Evolutionary conservation across 2,329 filamentous ascomycete genomes (phyloP).

Genomic region (Arthrobotrys musiformis): DNA sequence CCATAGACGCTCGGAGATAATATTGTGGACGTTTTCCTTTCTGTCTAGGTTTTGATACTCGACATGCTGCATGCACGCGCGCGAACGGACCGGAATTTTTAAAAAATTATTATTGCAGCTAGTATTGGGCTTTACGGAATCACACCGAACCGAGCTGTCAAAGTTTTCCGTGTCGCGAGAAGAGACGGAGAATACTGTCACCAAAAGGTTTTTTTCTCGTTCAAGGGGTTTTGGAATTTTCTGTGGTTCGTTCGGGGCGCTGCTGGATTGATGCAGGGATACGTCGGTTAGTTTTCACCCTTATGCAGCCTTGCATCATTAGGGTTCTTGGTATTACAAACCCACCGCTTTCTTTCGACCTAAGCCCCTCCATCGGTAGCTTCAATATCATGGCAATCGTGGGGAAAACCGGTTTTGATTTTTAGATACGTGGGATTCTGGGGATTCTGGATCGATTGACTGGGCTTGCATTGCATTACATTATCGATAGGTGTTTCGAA

Average conservation of each 20-base stretch:
- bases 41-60: background rate
- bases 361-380: too few relatives aligned
- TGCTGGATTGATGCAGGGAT: conserved; percentile 24
- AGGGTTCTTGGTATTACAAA: conserved; percentile 20
- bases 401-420: conserved; percentile 1
- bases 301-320: conserved; percentile 51
- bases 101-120: background rate
- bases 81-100: background rate
- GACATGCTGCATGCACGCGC: background rate
- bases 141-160: conserved; percentile 15
- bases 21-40: background rate
- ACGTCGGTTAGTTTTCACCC: conserved; percentile 11
- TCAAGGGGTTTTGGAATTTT: background rate
- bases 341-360: background rate
- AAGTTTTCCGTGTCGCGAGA: background rate
- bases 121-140: background rate
- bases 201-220: background rate
- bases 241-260: conserved; percentile 18
- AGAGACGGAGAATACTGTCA: conserved; percentile 5
- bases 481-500: conserved; percentile 4
- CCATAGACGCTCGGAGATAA: background rate
- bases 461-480: background rate
- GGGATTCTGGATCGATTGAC: background rate
- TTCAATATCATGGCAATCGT: too few relatives aligned
- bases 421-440: background rate